These are phyloP conservation scores for Acanthamoeba lenticulata DNA, from an alignment of 208 protist species.

Conservation along the genomic window DNA sequence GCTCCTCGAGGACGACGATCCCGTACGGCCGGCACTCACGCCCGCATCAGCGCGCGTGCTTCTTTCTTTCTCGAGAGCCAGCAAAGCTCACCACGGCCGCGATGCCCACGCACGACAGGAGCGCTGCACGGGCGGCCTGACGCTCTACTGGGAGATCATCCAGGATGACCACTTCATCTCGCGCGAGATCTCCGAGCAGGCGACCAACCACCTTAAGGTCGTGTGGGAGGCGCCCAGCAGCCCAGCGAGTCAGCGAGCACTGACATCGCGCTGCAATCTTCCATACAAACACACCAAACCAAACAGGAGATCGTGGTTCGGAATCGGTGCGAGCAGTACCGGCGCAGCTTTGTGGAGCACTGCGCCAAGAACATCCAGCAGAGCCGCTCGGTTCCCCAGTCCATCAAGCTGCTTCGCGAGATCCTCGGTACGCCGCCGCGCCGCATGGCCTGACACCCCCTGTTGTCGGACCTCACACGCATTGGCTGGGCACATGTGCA, in stretches of 20 bases:
- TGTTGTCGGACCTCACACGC: background rate
- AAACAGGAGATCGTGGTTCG: slow-evolving; percentile 25
- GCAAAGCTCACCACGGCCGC: background rate
- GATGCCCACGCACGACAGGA: background rate
- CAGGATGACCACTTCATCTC: slow-evolving; percentile 66
- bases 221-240: no score
- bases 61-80: background rate
- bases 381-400: slow-evolving; percentile 14
- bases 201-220: slow-evolving; percentile 54
- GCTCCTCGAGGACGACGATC: slow-evolving; percentile 5
- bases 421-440: background rate
- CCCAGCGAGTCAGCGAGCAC: no score
- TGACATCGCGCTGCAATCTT: no score
- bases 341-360: background rate
- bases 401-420: slow-evolving; percentile 29
- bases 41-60: no score
- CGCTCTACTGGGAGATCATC: slow-evolving; percentile 54
- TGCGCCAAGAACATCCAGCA: slow-evolving; percentile 36
- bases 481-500: background rate
- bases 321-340: slow-evolving; percentile 23
- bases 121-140: background rate
- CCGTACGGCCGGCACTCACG: background rate
- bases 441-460: background rate
- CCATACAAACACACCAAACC: no score
- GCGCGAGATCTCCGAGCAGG: background rate